Evolutionary conservation across 2,329 filamentous ascomycete genomes (phyloP).

Genomic region (Fusarium sp.): DNA sequence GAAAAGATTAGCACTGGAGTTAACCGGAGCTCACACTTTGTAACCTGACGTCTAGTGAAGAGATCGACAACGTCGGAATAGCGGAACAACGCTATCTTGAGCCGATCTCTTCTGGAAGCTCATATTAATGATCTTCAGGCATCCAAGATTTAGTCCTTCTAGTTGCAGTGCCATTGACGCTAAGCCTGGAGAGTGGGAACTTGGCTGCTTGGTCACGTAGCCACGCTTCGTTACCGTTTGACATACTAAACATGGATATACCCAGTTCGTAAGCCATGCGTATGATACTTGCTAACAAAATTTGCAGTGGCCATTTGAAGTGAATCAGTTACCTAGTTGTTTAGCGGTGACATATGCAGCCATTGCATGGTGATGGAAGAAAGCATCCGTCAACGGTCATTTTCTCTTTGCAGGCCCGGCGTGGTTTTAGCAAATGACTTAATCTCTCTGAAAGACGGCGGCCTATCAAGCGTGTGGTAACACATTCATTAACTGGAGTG

Average conservation of each 20-base stretch:
- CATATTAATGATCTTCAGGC: slow-evolving; percentile 18
- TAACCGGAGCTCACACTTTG: background rate
- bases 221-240: background rate
- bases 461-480: background rate
- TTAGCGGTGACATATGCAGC: slow-evolving; percentile 27
- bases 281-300: slow-evolving; percentile 2
- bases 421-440: slow-evolving; percentile 17
- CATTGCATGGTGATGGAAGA: slow-evolving; percentile 22
- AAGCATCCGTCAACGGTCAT: slow-evolving; percentile 25
- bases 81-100: background rate
- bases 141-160: slow-evolving; percentile 22
- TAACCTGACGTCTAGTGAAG: background rate
- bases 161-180: background rate
- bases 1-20: background rate
- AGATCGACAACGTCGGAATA: background rate
- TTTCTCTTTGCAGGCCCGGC: slow-evolving; percentile 7
- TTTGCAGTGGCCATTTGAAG: slow-evolving; percentile 2
- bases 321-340: slow-evolving; percentile 2
- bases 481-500: background rate
- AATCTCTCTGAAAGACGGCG: no score
- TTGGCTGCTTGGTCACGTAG: background rate
- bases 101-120: slow-evolving; percentile 21
- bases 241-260: slow-evolving; percentile 6
- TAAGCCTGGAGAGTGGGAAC: slow-evolving; percentile 10
- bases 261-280: background rate